Percentiles rank a stretch among this genome's conserved stretches.
phyloP scores from a whole-genome alignment of 768 basidiomycete genomes.

The Xerocomellus dryophilus region DNA sequence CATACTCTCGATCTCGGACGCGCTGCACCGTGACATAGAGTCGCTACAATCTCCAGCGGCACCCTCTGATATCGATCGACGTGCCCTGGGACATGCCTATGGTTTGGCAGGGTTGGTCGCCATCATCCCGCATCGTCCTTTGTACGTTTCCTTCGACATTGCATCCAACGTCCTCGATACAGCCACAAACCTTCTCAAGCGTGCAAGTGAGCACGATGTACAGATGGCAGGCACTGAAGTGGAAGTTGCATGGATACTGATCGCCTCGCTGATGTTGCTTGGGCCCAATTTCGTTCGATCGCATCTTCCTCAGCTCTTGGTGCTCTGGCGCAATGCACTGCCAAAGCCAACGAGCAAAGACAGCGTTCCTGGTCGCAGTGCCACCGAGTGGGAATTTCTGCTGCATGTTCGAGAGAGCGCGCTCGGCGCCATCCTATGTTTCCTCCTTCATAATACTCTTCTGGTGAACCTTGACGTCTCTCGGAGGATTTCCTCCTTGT shows the following conservation, averaged over 20 bases:
- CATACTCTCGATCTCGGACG: conserved; percentile 72
- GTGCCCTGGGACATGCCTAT: conserved; percentile 84
- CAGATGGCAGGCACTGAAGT: conserved; percentile 79
- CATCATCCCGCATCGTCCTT: conserved; percentile 78
- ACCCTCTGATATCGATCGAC: conserved; percentile 63
- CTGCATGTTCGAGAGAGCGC: conserved; percentile 89
- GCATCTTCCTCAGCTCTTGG: conserved; percentile 89
- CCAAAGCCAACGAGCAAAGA: conserved; percentile 95
- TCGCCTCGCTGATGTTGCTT: conserved; percentile 86
- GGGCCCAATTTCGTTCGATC: conserved; percentile 92
- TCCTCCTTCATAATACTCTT: conserved; percentile 76
- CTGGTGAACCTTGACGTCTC: conserved; percentile 90
- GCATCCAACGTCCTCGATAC: conserved; percentile 88
- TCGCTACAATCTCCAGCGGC: conserved; percentile 69
- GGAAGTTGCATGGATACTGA: conserved; percentile 91
- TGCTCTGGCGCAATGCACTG: conserved; percentile 95
- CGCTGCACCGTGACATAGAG: conserved; percentile 79
- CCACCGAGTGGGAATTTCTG: conserved; percentile 87
- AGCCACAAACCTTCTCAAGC: conserved; percentile 85
- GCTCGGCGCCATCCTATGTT: conserved; percentile 82
- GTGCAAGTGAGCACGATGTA: conserved; percentile 88
- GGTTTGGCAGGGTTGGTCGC: conserved; percentile 86
- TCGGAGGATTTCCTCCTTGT: conserved; percentile 78
- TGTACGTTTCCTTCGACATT: conserved; percentile 94
- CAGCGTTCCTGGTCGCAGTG: conserved; percentile 56